phyloP scores from a whole-genome alignment of 2,329 filamentous ascomycete genomes.

The Pseudomassariella vexata region DNA sequence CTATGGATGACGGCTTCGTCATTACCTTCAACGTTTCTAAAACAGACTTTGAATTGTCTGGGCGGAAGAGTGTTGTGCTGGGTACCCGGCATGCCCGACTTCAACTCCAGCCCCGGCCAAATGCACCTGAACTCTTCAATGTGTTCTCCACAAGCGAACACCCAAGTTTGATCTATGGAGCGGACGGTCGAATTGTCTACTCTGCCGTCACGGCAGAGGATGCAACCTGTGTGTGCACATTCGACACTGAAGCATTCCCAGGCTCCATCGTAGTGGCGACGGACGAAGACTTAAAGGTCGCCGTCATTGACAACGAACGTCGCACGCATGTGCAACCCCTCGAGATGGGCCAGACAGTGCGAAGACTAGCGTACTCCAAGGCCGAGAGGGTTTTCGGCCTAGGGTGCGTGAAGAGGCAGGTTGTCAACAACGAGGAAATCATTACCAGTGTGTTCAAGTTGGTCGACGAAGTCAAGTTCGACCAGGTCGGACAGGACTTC shows the following conservation, averaged over 20 bases:
- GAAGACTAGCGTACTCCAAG: conserved; percentile 80
- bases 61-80: conserved; percentile 75
- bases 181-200: conserved; percentile 82
- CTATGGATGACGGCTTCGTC: conserved; percentile 89
- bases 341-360: conserved; percentile 73
- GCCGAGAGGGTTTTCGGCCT: conserved; percentile 77
- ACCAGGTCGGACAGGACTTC: conserved; percentile 65
- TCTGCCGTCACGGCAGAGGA: conserved; percentile 90
- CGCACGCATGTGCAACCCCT: conserved; percentile 84
- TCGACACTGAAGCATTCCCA: conserved; percentile 77
- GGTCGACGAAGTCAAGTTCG: conserved; percentile 85
- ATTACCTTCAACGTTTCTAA: conserved; percentile 72
- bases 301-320: conserved; percentile 74
- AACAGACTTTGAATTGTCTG: conserved; percentile 56
- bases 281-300: conserved; percentile 68
- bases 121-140: conserved; percentile 65
- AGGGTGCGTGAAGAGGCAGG: conserved; percentile 72
- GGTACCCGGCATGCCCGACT: conserved; percentile 82
- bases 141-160: conserved; percentile 94
- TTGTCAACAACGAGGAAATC: conserved; percentile 66
- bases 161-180: conserved; percentile 86
- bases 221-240: conserved; percentile 73
- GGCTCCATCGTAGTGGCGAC: conserved; percentile 78
- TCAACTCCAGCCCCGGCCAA: conserved; percentile 65
- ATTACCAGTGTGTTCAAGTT: conserved; percentile 79